Evolutionary conservation across 192 early-diverging fungal genomes (phyloP).

Genomic region (Geranomyces variabilis): DNA sequence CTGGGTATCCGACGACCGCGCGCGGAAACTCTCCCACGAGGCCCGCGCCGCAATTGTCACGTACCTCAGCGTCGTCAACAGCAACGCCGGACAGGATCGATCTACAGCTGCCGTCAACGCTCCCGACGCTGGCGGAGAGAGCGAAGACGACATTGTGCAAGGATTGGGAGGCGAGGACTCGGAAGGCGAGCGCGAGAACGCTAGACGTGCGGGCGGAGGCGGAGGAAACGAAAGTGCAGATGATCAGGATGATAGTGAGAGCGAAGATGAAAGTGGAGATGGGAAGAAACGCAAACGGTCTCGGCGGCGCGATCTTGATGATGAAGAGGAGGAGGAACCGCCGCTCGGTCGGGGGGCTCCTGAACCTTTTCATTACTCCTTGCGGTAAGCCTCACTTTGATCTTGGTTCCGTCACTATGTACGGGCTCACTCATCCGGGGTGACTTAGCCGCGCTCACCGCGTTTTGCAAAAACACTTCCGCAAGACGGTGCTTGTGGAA

Average conservation of each 20-base stretch:
- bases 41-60: constrained; percentile 80
- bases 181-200: neutral
- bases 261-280: neutral
- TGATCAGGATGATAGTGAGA: constrained; percentile 7
- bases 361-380: neutral
- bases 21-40: constrained; percentile 74
- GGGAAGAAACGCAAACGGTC: neutral
- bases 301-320: neutral
- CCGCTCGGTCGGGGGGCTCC: neutral
- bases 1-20: constrained; percentile 93
- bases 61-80: constrained; percentile 73
- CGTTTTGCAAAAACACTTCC: constrained; percentile 76
- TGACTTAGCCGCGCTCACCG: constrained; percentile 33
- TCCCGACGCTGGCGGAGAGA: neutral
- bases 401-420: too few relatives aligned
- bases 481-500: constrained; percentile 66
- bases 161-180: constrained; percentile 3
- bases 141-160: constrained; percentile 8
- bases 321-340: neutral
- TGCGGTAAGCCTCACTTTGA: neutral
- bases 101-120: too few relatives aligned
- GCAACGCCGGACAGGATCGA: neutral
- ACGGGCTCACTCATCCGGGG: neutral
- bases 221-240: neutral
- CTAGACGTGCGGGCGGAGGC: neutral